Percentiles rank a stretch among this genome's conserved stretches.
Evolutionary conservation across 192 early-diverging fungal genomes (phyloP).

Genomic region (Linnemannia elongata): DNA sequence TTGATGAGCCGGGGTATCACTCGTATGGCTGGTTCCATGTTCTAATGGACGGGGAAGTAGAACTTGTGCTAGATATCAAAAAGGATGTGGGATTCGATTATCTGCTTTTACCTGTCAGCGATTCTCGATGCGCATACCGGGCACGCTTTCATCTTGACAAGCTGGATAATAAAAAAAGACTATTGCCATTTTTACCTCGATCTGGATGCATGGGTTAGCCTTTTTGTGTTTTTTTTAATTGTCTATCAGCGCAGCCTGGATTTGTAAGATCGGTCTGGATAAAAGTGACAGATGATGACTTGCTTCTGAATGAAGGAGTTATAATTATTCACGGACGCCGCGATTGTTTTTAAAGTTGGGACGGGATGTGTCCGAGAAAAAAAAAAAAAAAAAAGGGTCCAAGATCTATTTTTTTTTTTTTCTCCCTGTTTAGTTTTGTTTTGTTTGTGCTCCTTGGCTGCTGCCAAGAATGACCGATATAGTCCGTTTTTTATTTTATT

Average conservation of each 20-base stretch:
- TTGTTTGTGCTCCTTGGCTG: neutral
- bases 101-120: neutral
- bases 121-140: neutral
- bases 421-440: neutral
- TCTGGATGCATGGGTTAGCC: too few relatives aligned
- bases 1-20: slow-evolving; percentile 52
- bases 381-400: neutral
- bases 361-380: neutral
- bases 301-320: too few relatives aligned
- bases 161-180: too few relatives aligned
- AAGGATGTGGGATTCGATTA: neutral
- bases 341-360: neutral
- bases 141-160: too few relatives aligned
- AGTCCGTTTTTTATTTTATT: too few relatives aligned
- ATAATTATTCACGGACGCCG: neutral
- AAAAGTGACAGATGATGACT: too few relatives aligned
- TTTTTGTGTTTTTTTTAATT: too few relatives aligned
- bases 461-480: neutral
- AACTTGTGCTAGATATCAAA: neutral
- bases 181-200: too few relatives aligned
- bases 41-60: slow-evolving; percentile 6
- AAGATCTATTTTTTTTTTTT: neutral
- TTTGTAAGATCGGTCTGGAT: too few relatives aligned
- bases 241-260: too few relatives aligned
- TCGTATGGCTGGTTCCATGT: slow-evolving; percentile 55